A percentile compares a stretch with the other conserved stretches of the same genome.
phyloP scores from a whole-genome alignment of 2,329 filamentous ascomycete genomes.

The Knufia petricola region DNA sequence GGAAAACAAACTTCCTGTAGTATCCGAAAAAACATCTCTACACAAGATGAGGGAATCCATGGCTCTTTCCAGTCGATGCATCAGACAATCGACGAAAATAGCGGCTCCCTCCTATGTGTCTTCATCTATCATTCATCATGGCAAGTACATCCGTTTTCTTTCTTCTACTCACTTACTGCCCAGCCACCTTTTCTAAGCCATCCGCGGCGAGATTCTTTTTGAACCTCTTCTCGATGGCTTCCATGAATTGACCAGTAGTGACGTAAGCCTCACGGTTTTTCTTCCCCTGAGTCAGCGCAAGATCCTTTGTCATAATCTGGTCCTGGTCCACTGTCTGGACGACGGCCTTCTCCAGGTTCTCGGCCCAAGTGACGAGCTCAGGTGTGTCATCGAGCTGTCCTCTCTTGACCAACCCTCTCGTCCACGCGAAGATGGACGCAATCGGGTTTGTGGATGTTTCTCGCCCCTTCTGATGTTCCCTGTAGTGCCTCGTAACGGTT shows the following conservation, averaged over 20 bases:
- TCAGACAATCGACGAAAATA: background rate
- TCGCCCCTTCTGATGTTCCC: conserved; percentile 95
- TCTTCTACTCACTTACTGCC: background rate
- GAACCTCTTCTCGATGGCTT: conserved; percentile 83
- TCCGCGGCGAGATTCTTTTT: conserved; percentile 64
- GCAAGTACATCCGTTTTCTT: background rate
- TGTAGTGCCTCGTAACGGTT: conserved; percentile 95
- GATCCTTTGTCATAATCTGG: conserved; percentile 97
- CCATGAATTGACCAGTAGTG: conserved; percentile 83
- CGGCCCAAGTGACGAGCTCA: conserved; percentile 81
- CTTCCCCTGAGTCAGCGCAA: conserved; percentile 90
- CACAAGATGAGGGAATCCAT: too few relatives aligned
- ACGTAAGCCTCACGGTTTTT: conserved; percentile 76
- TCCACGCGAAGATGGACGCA: conserved; percentile 98
- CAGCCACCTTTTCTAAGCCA: conserved; percentile 16
- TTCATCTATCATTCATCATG: background rate
- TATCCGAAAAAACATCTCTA: too few relatives aligned
- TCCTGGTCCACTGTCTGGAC: conserved; percentile 89
- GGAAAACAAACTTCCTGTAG: too few relatives aligned
- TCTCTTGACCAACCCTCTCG: conserved; percentile 83
- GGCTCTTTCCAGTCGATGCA: too few relatives aligned
- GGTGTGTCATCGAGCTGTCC: conserved; percentile 89
- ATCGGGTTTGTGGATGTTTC: conserved; percentile 98
- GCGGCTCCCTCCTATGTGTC: background rate
- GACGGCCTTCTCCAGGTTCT: conserved; percentile 85